Evolutionary conservation across 441 rosid species (phyloP).

Genomic region (Eruca vesicaria): DNA sequence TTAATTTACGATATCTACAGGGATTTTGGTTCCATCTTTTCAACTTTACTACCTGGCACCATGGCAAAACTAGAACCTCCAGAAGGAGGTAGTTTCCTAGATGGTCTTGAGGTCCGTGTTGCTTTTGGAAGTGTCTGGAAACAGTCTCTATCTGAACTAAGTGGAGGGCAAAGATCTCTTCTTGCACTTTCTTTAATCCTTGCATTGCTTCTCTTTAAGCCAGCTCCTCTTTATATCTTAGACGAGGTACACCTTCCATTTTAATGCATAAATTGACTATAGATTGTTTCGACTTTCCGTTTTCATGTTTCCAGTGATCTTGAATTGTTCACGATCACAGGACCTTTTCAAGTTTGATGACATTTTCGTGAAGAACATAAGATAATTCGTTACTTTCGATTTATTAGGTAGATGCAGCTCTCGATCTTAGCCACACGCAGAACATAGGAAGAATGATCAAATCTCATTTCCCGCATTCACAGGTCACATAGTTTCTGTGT

Average conservation of each 20-base stretch:
- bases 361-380: not conserved
- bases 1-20: constrained; percentile 32
- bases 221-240: constrained; percentile 96
- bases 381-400: not conserved
- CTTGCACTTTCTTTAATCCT: constrained; percentile 92
- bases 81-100: constrained; percentile 91
- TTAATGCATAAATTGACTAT: not conserved
- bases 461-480: constrained; percentile 26
- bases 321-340: not conserved
- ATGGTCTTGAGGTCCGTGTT: constrained; percentile 98
- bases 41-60: constrained; percentile 96
- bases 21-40: constrained; percentile 97
- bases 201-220: constrained; percentile 96
- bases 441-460: constrained; percentile 74
- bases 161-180: constrained; percentile 98
- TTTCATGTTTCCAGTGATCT: not conserved
- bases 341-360: not conserved
- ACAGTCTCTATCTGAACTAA: constrained; percentile 93
- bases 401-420: constrained; percentile 72
- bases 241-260: constrained; percentile 69
- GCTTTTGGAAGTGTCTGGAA: constrained; percentile 99
- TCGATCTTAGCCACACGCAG: constrained; percentile 52
- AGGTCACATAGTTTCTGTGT: constrained; percentile 6
- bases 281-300: not conserved
- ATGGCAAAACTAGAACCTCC: constrained; percentile 95